These are phyloP conservation scores for Cochlearia excelsa DNA, from an alignment of 345 rosid species.

Conservation along the genomic window DNA sequence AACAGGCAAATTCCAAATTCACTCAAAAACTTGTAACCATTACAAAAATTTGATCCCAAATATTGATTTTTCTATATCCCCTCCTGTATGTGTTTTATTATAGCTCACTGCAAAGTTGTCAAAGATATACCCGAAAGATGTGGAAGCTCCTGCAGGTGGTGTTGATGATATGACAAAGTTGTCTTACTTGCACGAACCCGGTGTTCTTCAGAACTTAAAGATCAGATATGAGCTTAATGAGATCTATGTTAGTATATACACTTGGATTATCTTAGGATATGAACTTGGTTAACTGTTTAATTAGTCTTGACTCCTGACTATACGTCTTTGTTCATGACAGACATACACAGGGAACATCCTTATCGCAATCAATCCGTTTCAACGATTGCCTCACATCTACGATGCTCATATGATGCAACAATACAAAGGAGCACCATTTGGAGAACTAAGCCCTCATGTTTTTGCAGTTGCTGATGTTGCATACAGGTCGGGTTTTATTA, in stretches of 20 bases:
- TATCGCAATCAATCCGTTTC: constrained; percentile 88
- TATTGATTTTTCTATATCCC: not conserved
- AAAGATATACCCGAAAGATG: constrained; percentile 75
- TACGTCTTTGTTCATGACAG: constrained; percentile 38
- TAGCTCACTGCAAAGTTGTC: constrained; percentile 67
- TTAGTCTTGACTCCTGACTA: too few relatives aligned
- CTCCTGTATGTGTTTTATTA: not conserved
- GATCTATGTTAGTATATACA: constrained; percentile 62
- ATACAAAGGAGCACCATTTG: constrained; percentile 90
- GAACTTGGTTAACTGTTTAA: too few relatives aligned
- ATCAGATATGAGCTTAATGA: constrained; percentile 86
- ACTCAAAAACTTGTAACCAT: too few relatives aligned
- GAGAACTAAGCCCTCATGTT: constrained; percentile 90
- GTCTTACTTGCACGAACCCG: constrained; percentile 92
- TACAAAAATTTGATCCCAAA: too few relatives aligned
- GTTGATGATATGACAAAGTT: constrained; percentile 98
- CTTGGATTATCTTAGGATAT: not conserved
- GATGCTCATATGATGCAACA: constrained; percentile 93
- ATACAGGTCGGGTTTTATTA: constrained; percentile 47
- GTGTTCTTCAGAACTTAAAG: constrained; percentile 78
- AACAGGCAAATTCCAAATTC: constrained; percentile 43
- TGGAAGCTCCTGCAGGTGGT: constrained; percentile 87
- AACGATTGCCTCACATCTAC: constrained; percentile 82
- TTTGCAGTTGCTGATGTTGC: constrained; percentile 94
- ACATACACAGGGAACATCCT: constrained; percentile 88